Conservation (phyloP, 352 stramenopile species). For the Globisporangium rhizosaccharum region DNA sequence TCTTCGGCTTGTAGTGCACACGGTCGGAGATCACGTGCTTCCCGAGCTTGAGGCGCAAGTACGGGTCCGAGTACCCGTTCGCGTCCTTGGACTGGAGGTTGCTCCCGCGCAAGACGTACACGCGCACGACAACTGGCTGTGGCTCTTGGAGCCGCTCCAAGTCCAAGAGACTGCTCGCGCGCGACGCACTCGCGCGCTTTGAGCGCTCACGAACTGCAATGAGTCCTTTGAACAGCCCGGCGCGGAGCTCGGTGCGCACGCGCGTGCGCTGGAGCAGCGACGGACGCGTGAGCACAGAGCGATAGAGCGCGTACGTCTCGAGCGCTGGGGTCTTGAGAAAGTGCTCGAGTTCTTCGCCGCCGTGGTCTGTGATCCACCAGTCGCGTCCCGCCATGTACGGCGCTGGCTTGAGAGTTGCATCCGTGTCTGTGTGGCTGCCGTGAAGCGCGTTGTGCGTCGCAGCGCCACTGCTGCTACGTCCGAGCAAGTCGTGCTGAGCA, state of each 20-base stretch:
- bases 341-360: slow-evolving; percentile 74
- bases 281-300: slow-evolving; percentile 50
- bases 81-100: slow-evolving; percentile 78
- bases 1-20: slow-evolving; percentile 62
- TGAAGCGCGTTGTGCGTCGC: not conserved
- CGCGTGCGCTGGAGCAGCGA: slow-evolving; percentile 49
- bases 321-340: slow-evolving; percentile 66
- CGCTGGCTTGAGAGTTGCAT: slow-evolving; percentile 10
- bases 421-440: slow-evolving; percentile 8
- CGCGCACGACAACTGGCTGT: slow-evolving; percentile 50
- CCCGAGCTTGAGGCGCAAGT: slow-evolving; percentile 70
- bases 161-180: slow-evolving; percentile 28
- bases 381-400: slow-evolving; percentile 58
- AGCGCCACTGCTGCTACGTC: not conserved
- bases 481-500: slow-evolving; percentile 35
- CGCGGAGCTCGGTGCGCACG: slow-evolving; percentile 47
- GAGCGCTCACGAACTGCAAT: slow-evolving; percentile 47
- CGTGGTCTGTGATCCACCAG: slow-evolving; percentile 68
- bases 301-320: slow-evolving; percentile 68
- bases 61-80: slow-evolving; percentile 79
- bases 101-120: slow-evolving; percentile 68
- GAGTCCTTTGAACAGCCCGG: slow-evolving; percentile 80
- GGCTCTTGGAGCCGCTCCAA: slow-evolving; percentile 43
- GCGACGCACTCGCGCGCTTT: slow-evolving; percentile 2
- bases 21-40: slow-evolving; percentile 65